These are phyloP conservation scores for Eragrostis curvula DNA, from an alignment of 176 grass and related monocot genomes.

Conservation along the genomic window DNA sequence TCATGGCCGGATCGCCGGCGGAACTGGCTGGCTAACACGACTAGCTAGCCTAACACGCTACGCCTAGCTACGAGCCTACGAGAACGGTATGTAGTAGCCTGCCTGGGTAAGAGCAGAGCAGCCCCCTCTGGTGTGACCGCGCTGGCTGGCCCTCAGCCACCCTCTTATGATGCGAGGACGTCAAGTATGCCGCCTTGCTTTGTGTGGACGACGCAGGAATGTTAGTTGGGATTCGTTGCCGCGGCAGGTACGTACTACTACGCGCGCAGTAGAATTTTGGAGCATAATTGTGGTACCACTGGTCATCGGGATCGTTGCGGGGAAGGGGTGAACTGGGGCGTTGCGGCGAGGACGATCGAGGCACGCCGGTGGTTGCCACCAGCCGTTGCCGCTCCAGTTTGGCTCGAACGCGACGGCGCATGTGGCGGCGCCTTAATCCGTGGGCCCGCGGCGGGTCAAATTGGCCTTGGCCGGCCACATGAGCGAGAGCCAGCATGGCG, in stretches of 20 bases:
- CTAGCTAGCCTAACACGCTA: conserved; percentile 1
- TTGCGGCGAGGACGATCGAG: background rate
- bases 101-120: background rate
- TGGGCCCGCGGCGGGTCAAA: conserved; percentile 27
- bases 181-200: background rate
- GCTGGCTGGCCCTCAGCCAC: conserved; percentile 5
- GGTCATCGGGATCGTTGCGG: background rate
- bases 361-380: conserved; percentile 20
- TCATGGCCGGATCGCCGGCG: background rate
- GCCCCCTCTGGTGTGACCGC: background rate
- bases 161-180: conserved; percentile 39
- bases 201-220: conserved; percentile 22
- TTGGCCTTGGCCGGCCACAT: conserved; percentile 43
- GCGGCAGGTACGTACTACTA: background rate
- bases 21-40: background rate
- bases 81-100: background rate
- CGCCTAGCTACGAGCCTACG: background rate
- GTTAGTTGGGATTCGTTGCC: conserved; percentile 44
- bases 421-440: conserved; percentile 52
- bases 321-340: background rate
- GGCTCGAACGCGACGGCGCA: conserved; percentile 43
- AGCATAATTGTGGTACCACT: background rate
- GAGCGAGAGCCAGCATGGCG: background rate
- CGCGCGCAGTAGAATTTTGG: background rate
- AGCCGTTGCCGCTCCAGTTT: background rate